Evolutionary conservation across 805 yeast species (phyloP).

Genomic region (Yarrowia sp.): DNA sequence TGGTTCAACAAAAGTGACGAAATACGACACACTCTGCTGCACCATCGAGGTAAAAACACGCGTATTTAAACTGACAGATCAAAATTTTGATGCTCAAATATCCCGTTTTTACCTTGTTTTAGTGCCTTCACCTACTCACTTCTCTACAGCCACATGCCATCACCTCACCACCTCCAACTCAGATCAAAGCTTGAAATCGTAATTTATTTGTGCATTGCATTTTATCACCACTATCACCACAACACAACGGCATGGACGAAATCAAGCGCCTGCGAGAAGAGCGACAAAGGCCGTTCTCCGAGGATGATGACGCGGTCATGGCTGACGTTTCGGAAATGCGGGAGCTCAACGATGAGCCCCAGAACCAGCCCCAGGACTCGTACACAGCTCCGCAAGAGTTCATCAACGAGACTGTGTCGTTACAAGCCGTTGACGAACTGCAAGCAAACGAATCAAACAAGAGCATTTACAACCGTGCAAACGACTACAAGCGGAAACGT

Average conservation of each 20-base stretch:
- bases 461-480: conserved; percentile 52
- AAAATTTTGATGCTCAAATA: too few species aligned
- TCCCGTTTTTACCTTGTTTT: too few species aligned
- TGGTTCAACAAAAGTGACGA: neutral
- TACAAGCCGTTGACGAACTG: conserved; percentile 49
- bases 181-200: conserved; percentile 1
- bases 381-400: conserved; percentile 54
- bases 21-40: too few species aligned
- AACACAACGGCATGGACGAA: conserved; percentile 32
- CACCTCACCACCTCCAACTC: neutral
- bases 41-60: too few species aligned
- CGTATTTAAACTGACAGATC: too few species aligned
- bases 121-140: too few species aligned
- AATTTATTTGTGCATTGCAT: conserved; percentile 3
- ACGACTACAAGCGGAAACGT: conserved; percentile 58
- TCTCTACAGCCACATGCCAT: too few species aligned
- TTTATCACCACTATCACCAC: conserved; percentile 13
- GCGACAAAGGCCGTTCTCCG: conserved; percentile 16
- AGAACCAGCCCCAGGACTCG: conserved; percentile 41
- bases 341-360: neutral
- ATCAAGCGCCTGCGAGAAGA: conserved; percentile 29
- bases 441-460: conserved; percentile 43
- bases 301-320: conserved; percentile 36
- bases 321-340: conserved; percentile 18
- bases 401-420: conserved; percentile 47